Conservation (phyloP, 2,329 filamentous ascomycete species). For the Calonectria hawksworthii region DNA sequence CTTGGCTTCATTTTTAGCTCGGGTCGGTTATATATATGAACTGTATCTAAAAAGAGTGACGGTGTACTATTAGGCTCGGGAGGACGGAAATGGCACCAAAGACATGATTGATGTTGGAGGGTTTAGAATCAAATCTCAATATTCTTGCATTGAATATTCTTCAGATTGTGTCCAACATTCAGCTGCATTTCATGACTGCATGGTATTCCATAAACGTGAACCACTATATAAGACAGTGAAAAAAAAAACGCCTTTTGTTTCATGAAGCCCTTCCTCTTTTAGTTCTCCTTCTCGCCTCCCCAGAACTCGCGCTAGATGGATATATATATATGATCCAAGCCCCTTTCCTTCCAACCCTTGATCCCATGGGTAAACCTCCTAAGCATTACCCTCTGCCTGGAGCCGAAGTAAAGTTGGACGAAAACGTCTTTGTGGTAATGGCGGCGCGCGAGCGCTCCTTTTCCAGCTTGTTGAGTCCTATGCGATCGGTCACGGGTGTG, state of each 20-base stretch:
- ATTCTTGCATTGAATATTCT: constrained; percentile 9
- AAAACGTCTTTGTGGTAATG: constrained; percentile 65
- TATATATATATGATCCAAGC: not conserved
- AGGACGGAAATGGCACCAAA: constrained; percentile 1
- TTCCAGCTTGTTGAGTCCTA: constrained; percentile 73
- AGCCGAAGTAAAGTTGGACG: constrained; percentile 63
- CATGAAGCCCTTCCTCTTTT: not conserved
- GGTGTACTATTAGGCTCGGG: constrained; percentile 25
- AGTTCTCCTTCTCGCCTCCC: not conserved
- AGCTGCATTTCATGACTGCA: not conserved
- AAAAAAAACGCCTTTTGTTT: not conserved
- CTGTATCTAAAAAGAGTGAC: constrained; percentile 13
- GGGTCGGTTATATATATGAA: constrained; percentile 22
- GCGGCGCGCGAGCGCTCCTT: constrained; percentile 66
- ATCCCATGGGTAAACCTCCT: not conserved
- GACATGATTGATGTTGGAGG: not conserved
- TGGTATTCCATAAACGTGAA: not conserved
- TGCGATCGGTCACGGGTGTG: constrained; percentile 88
- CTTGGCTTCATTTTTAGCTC: constrained; percentile 10
- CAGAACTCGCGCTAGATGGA: not conserved
- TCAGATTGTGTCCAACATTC: not conserved
- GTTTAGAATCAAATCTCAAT: constrained; percentile 29
- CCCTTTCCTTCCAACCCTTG: not conserved
- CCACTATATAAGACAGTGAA: not conserved
- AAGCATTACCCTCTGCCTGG: constrained; percentile 60